A percentile compares a stretch with the other conserved stretches of the same genome.
These are phyloP conservation scores for Ilex aquifolium DNA, from an alignment of 257 asterid species.

Conservation along the genomic window DNA sequence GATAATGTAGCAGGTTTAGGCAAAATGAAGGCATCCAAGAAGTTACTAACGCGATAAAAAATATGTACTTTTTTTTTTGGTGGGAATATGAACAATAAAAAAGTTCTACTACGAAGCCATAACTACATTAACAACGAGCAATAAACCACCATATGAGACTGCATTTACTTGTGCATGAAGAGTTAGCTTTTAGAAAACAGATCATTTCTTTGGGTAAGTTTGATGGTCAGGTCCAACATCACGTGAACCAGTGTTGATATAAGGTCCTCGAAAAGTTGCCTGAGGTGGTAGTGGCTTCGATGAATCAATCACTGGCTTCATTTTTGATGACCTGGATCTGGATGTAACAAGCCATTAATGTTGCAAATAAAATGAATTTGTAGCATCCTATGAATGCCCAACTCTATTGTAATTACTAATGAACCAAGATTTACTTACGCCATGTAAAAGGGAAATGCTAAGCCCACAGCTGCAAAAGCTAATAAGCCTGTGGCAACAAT, in stretches of 20 bases:
- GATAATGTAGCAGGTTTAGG: too few relatives aligned
- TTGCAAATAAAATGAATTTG: too few relatives aligned
- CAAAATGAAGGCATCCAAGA: too few relatives aligned
- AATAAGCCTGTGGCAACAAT: constrained; percentile 73
- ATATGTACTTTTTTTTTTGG: too few relatives aligned
- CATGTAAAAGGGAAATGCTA: constrained; percentile 95
- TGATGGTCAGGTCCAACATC: constrained; percentile 82
- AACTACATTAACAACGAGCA: too few relatives aligned
- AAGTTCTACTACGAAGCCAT: too few relatives aligned
- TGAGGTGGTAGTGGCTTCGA: constrained; percentile 95
- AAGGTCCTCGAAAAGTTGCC: constrained; percentile 95
- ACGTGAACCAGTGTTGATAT: constrained; percentile 87
- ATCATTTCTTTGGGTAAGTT: constrained; percentile 59
- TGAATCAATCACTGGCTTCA: constrained; percentile 76
- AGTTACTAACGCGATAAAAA: too few relatives aligned
- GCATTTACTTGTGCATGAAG: background rate
- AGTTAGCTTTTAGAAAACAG: constrained; percentile 4
- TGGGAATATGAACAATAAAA: too few relatives aligned
- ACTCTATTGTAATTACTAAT: background rate
- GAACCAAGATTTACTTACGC: constrained; percentile 50
- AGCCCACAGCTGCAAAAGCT: constrained; percentile 79
- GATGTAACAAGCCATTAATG: too few relatives aligned
- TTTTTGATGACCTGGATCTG: constrained; percentile 64
- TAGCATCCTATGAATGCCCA: background rate
- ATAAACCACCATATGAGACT: too few relatives aligned